Conservation (phyloP, 768 basidiomycete genomes). For the Russula olivacea region DNA sequence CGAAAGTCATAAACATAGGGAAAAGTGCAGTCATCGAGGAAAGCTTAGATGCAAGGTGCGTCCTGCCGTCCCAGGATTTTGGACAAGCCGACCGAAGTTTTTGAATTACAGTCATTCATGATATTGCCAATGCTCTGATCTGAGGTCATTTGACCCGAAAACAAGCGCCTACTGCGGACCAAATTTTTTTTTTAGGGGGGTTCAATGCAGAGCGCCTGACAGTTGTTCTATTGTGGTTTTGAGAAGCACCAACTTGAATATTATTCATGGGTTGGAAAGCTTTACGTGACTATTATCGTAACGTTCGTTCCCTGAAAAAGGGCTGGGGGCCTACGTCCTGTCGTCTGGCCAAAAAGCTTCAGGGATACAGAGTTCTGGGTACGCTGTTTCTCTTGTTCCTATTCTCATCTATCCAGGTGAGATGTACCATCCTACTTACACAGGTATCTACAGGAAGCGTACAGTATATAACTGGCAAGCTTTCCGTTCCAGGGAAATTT, state of each 20-base stretch:
- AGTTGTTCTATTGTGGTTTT: not conserved
- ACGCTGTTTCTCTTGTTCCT: not conserved
- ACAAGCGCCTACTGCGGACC: not conserved
- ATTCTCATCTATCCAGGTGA: not conserved
- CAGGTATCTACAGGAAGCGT: no score
- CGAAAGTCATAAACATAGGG: not conserved
- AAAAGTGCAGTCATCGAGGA: not conserved
- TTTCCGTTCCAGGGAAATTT: no score
- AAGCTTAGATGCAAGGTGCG: not conserved
- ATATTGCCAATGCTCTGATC: not conserved
- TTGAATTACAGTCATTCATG: not conserved
- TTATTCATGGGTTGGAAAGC: not conserved
- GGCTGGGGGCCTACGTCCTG: no score
- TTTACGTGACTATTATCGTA: not conserved
- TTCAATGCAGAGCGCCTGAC: not conserved
- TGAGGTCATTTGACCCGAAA: not conserved
- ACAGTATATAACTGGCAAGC: no score
- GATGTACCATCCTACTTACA: not conserved
- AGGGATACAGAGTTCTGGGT: not conserved
- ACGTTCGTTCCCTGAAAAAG: not conserved
- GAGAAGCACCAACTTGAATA: not conserved
- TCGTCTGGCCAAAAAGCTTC: not conserved
- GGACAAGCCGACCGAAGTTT: not conserved
- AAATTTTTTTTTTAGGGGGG: not conserved
- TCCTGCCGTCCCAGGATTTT: not conserved